Evolutionary conservation across 2,329 filamentous ascomycete genomes (phyloP), one percentile per base, ranked within the genome.

Genomic region (Fusarium globosum): DNA sequence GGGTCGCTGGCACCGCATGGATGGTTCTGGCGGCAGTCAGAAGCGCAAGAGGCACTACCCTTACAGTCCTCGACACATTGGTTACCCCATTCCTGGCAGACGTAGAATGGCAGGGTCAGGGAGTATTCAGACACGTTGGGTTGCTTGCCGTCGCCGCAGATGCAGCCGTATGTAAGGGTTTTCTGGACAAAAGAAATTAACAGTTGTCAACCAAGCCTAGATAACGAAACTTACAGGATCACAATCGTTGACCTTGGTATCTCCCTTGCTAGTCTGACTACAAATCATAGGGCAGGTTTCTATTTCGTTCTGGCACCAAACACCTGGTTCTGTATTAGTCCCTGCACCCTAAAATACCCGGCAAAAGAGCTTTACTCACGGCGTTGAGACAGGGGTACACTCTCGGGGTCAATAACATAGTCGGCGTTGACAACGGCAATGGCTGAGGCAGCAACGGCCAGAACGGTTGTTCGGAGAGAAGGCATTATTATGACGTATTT

Each of bases 81-180:
- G 80, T 85, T 90, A 76, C 89, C 91, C 87, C 88, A 94, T 82
- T 92, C 87, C 52, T 87, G 87, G 88, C 93, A 96, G 77, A 91
- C 87, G 84, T 91, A 94, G 87, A 90, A 96, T 39, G 94, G 93
- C 33, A 96, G 86, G 3, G 93, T 95, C 76, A 94, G 87, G 26
- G 91, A 92, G 87, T 92, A 96, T 82, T 95, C 88, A 78, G 91
- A 90, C 55, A 94, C 83, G 83, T 95, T 95, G 75, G 93, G 93
- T 59, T 88, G 83, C 70, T 87, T 80, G 80, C 89, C 88, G 79
- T 92, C 87, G 71, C 87, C 86, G 85, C 93, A 96, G 76, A 94
- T 85, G 81, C 93, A 96, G 72, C 87, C 85, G 83, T 92, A 96
- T n/a, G 84, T 86, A 56, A 96, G 87, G 26, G 85, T 84, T 58